Evolutionary conservation across 257 asterid genomes (phyloP).

Genomic region (Nicotiana attenuata): DNA sequence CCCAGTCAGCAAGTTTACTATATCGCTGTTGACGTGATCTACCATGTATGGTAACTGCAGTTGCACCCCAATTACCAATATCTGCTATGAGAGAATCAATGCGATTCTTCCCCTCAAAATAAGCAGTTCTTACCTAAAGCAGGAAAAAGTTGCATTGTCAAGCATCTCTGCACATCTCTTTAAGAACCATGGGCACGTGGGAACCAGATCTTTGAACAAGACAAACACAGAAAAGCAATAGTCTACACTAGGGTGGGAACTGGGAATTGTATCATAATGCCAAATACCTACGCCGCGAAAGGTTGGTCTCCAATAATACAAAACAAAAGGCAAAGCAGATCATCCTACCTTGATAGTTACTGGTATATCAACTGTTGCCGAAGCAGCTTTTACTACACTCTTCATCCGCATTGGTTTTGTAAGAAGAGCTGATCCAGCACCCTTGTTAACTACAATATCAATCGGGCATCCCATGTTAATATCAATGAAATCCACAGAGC

Average conservation of each 20-base stretch:
- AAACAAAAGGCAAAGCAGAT: neutral
- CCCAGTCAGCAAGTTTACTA: conserved; percentile 95
- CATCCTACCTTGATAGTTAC: conserved; percentile 71
- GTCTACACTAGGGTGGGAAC: neutral
- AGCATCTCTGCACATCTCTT: neutral
- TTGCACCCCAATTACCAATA: conserved; percentile 84
- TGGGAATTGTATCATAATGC: neutral
- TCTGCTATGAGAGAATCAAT: conserved; percentile 75
- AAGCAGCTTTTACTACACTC: conserved; percentile 73
- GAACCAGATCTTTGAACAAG: neutral
- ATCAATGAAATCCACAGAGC: conserved; percentile 90
- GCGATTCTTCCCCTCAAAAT: conserved; percentile 90
- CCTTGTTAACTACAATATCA: conserved; percentile 82
- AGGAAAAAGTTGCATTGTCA: conserved; percentile 12
- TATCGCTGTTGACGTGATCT: conserved; percentile 94
- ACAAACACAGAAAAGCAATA: neutral
- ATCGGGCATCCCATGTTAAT: conserved; percentile 99
- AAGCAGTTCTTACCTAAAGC: conserved; percentile 84
- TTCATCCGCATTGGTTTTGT: conserved; percentile 84
- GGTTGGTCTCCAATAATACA: neutral
- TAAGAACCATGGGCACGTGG: neutral
- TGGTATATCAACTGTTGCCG: conserved; percentile 63
- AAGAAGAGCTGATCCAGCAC: conserved; percentile 95
- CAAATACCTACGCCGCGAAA: neutral
- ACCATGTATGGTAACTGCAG: conserved; percentile 90